Percentiles rank a stretch among this genome's conserved stretches.
Evolutionary conservation across 768 basidiomycete species (phyloP).

Genomic region (Tephrocybe sp.): DNA sequence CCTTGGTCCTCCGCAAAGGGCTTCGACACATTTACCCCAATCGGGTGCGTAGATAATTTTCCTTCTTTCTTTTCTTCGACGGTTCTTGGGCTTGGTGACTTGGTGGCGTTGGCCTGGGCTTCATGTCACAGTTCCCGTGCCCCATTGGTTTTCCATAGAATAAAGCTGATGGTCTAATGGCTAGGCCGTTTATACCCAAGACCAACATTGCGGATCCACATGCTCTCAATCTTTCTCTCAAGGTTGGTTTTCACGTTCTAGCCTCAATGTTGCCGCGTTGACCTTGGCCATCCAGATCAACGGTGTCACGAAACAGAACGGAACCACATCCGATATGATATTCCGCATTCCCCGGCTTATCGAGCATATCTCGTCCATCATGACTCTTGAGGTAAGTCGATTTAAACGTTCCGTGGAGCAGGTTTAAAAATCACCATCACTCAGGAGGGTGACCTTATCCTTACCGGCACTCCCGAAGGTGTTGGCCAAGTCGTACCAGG

Average conservation of each 20-base stretch:
- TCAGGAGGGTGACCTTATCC: slow-evolving; percentile 87
- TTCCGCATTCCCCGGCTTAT: slow-evolving; percentile 87
- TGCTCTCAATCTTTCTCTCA: slow-evolving; percentile 72
- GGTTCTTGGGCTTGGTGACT: background rate
- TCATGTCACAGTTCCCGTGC: background rate
- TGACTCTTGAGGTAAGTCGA: slow-evolving; percentile 81
- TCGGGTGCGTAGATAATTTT: slow-evolving; percentile 56
- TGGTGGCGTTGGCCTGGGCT: background rate
- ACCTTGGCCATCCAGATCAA: slow-evolving; percentile 61
- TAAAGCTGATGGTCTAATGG: slow-evolving; percentile 1
- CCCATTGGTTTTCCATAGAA: background rate
- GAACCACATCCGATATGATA: slow-evolving; percentile 86
- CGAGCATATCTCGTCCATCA: slow-evolving; percentile 90
- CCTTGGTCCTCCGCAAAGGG: slow-evolving; percentile 98
- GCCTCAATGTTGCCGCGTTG: background rate
- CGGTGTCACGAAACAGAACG: slow-evolving; percentile 78
- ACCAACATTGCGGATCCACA: slow-evolving; percentile 65
- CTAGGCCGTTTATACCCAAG: slow-evolving; percentile 80
- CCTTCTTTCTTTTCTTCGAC: background rate
- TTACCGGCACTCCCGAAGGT: slow-evolving; percentile 91
- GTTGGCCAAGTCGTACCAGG: slow-evolving; percentile 77
- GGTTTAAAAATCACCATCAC: background rate
- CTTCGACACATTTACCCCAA: slow-evolving; percentile 93
- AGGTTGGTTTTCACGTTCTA: slow-evolving; percentile 38
- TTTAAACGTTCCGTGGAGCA: background rate